These are phyloP conservation scores for Claviceps paspali DNA, from an alignment of 2,329 filamentous ascomycete genomes.

Conservation along the genomic window DNA sequence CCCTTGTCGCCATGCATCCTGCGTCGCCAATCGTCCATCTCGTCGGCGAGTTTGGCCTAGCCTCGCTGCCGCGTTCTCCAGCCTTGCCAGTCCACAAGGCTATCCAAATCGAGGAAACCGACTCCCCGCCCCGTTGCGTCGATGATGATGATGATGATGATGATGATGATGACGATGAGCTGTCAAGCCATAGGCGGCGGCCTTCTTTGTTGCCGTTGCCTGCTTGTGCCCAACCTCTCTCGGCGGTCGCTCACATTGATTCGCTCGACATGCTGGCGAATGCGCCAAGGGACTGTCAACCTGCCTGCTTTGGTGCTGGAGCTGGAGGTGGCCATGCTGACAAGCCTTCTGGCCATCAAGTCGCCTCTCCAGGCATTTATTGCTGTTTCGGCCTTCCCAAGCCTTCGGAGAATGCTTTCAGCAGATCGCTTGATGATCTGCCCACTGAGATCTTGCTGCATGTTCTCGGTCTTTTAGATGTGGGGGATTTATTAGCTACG, in stretches of 20 bases:
- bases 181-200: not conserved
- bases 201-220: not conserved
- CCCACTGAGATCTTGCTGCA: conserved; percentile 43
- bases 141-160: too few relatives aligned
- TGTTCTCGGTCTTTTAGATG: conserved; percentile 40
- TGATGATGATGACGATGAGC: too few relatives aligned
- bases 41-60: not conserved
- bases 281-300: not conserved
- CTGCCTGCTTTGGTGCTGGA: not conserved
- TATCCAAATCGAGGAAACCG: conserved; percentile 1
- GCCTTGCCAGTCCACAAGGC: not conserved
- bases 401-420: too few relatives aligned
- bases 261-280: not conserved
- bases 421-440: conserved; percentile 25
- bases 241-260: not conserved
- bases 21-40: too few relatives aligned
- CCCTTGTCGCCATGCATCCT: conserved; percentile 7
- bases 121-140: not conserved
- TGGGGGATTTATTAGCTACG: conserved; percentile 37
- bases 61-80: not conserved
- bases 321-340: not conserved
- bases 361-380: not conserved
- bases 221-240: conserved; percentile 2
- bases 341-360: not conserved
- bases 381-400: not conserved